phyloP scores from a whole-genome alignment of 208 protist species.

The Crithidia acanthocephali region DNA sequence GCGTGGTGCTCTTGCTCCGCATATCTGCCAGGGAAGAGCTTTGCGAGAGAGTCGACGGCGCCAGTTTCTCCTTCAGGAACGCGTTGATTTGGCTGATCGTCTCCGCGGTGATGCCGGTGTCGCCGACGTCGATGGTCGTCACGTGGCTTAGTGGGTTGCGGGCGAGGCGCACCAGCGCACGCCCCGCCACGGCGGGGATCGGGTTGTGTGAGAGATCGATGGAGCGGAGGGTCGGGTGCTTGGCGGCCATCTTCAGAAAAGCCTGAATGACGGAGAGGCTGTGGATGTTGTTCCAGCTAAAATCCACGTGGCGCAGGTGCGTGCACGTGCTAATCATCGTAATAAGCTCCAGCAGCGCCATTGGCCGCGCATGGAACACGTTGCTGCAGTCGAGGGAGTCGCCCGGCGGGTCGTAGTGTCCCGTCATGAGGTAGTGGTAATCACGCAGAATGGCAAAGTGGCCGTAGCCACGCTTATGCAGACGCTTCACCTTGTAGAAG shows the following conservation, averaged over 20 bases:
- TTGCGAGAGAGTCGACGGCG: conserved; percentile 14
- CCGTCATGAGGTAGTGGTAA: conserved; percentile 70
- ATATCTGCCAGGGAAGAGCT: conserved; percentile 13
- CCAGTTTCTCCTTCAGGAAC: conserved; percentile 61
- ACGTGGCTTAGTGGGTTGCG: conserved; percentile 70
- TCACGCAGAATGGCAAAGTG: conserved; percentile 51
- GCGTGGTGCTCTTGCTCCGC: conserved; percentile 13
- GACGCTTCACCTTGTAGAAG: conserved; percentile 48
- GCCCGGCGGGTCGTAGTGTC: conserved; percentile 44
- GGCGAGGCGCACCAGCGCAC: conserved; percentile 64
- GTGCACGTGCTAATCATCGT: conserved; percentile 68
- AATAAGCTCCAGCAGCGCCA: conserved; percentile 66
- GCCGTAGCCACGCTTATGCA: conserved; percentile 56
- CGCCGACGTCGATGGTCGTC: conserved; percentile 56
- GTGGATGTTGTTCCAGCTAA: conserved; percentile 84
- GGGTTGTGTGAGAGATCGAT: conserved; percentile 82
- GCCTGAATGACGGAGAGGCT: conserved; percentile 69
- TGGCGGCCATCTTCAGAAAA: conserved; percentile 49
- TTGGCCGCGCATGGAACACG: conserved; percentile 57
- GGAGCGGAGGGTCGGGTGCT: conserved; percentile 59
- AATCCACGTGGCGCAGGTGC: conserved; percentile 57
- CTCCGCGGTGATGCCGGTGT: conserved; percentile 62
- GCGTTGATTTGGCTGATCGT: conserved; percentile 63
- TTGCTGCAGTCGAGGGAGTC: conserved; percentile 62
- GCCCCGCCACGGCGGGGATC: conserved; percentile 75